Evolutionary conservation across 352 stramenopile genomes (phyloP).

Genomic region (Globisporangium recalcitrans): DNA sequence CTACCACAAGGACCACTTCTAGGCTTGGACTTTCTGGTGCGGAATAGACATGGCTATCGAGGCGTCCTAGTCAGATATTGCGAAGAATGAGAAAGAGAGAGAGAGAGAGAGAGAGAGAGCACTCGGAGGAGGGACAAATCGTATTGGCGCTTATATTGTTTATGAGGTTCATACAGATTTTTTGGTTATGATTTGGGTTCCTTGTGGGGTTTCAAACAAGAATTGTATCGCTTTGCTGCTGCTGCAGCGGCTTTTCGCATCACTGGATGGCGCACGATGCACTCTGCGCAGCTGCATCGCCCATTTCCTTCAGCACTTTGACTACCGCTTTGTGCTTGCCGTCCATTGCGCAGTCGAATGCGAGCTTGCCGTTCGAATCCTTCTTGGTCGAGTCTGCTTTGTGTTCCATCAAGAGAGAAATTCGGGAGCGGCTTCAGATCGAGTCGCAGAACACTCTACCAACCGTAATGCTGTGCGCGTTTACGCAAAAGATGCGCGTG

Average conservation of each 20-base stretch:
- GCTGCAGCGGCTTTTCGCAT: conserved; percentile 8
- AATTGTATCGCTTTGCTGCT: background rate
- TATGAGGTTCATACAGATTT: conserved; percentile 25
- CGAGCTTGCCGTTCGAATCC: conserved; percentile 87
- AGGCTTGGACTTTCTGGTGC: conserved; percentile 13
- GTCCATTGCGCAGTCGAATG: conserved; percentile 90
- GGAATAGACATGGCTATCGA: conserved; percentile 1
- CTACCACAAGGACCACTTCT: conserved; percentile 80
- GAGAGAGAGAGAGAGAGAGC: background rate
- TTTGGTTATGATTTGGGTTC: conserved; percentile 4
- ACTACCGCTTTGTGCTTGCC: conserved; percentile 90
- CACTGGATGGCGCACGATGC: conserved; percentile 85
- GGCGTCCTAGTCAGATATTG: background rate
- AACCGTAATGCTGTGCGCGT: conserved; percentile 37
- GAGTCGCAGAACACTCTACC: conserved; percentile 40
- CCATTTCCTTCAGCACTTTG: conserved; percentile 92
- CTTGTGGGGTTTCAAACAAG: conserved; percentile 4
- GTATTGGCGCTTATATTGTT: conserved; percentile 31
- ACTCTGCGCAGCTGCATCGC: conserved; percentile 82
- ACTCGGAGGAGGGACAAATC: conserved; percentile 11
- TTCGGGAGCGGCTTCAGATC: conserved; percentile 28
- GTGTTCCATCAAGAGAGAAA: conserved; percentile 76
- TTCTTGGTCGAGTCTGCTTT: conserved; percentile 87
- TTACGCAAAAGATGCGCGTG: conserved; percentile 39
- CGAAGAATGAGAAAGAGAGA: background rate